Evolutionary conservation across 192 early-diverging fungal species (phyloP).

Genomic region (Rhizophagus sp.): DNA sequence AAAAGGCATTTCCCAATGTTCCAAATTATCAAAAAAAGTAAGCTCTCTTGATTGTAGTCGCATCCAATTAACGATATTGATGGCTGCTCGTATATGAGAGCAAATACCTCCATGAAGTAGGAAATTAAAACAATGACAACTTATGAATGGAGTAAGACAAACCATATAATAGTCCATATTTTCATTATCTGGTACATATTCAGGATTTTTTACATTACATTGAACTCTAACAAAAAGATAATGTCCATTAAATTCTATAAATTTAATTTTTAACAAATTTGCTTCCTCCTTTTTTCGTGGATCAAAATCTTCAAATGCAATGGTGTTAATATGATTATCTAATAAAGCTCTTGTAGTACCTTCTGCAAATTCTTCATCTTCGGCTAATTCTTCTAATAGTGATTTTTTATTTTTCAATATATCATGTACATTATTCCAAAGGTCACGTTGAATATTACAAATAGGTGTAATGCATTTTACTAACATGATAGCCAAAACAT

Average conservation of each 20-base stretch:
- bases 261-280: neutral
- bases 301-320: constrained; percentile 12
- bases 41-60: neutral
- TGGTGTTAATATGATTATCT: neutral
- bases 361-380: constrained; percentile 11
- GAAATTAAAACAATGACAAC: constrained; percentile 17
- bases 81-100: constrained; percentile 4
- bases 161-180: neutral
- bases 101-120: neutral
- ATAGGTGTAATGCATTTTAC: constrained; percentile 7
- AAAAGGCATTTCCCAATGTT: neutral
- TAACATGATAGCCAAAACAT: neutral
- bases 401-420: neutral
- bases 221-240: constrained; percentile 5
- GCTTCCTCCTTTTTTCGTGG: neutral
- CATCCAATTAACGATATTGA: neutral
- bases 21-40: neutral
- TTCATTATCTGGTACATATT: neutral
- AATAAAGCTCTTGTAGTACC: neutral
- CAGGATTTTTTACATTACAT: neutral
- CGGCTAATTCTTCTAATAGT: neutral
- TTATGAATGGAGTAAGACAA: neutral
- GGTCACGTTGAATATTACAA: constrained; percentile 1
- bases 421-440: neutral
- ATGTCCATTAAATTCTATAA: constrained; percentile 2